Evolutionary conservation across 495 filamentous ascomycete species (phyloP).

Genomic region (Aspergillus wentii): DNA sequence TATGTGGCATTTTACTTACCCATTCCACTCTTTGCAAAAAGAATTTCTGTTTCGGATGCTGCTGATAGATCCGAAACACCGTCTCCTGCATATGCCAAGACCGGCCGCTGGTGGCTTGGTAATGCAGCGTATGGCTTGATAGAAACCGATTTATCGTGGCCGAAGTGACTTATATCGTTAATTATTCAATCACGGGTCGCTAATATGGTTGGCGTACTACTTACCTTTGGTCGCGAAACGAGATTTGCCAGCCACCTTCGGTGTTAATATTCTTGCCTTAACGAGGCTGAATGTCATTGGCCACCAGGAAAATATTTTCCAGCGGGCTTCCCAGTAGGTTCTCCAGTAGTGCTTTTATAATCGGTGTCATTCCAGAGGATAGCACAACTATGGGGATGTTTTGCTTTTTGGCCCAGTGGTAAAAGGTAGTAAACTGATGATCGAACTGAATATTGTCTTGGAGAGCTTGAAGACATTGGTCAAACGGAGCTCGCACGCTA

Average conservation of each 20-base stretch:
- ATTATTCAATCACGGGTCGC: too few relatives aligned
- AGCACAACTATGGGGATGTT: slow-evolving; percentile 80
- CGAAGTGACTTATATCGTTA: slow-evolving; percentile 59
- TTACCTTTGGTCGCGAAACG: slow-evolving; percentile 71
- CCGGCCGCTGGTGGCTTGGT: slow-evolving; percentile 54
- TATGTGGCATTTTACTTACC: too few relatives aligned
- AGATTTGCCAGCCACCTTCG: slow-evolving; percentile 68
- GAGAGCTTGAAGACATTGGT: slow-evolving; percentile 65
- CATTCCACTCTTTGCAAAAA: slow-evolving; percentile 77
- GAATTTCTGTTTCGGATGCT: slow-evolving; percentile 69
- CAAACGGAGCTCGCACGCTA: slow-evolving; percentile 60
- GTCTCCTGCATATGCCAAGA: slow-evolving; percentile 75
- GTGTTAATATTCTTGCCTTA: slow-evolving; percentile 60
- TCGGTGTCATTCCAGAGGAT: slow-evolving; percentile 75
- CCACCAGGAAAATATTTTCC: slow-evolving; percentile 64
- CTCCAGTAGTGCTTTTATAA: slow-evolving; percentile 69
- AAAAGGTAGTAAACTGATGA: slow-evolving; percentile 70
- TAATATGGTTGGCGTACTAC: too few relatives aligned
- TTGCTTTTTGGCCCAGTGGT: slow-evolving; percentile 60
- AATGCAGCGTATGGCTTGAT: slow-evolving; percentile 68
- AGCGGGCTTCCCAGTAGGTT: slow-evolving; percentile 61
- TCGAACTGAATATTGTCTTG: slow-evolving; percentile 73
- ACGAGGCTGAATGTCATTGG: slow-evolving; percentile 60
- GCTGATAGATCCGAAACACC: slow-evolving; percentile 76
- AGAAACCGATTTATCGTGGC: slow-evolving; percentile 77